Conservation (phyloP, 1,139 yeast genomes). For the Sugiyamaella pinicola region DNA sequence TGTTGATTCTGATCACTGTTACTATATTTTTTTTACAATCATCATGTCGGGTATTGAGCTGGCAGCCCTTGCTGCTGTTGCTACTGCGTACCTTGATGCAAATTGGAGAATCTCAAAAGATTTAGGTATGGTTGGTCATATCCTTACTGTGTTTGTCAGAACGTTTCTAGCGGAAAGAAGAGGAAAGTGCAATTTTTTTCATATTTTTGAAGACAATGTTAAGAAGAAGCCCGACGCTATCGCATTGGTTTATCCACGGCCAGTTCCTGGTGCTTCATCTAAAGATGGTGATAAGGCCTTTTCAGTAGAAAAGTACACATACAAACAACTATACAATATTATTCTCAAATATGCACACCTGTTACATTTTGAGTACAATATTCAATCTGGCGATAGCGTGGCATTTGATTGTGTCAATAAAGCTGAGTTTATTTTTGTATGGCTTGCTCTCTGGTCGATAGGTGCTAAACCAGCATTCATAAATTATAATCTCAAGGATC, state of each 20-base stretch:
- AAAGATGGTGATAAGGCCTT: conserved; percentile 54
- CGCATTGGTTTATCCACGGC: conserved; percentile 68
- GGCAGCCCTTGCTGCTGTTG: conserved; percentile 35
- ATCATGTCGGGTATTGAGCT: conserved; percentile 25
- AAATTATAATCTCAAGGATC: conserved; percentile 76
- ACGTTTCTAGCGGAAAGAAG: conserved; percentile 34
- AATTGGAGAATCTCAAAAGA: conserved; percentile 23
- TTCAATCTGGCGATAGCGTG: conserved; percentile 67
- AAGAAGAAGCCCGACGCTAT: conserved; percentile 52
- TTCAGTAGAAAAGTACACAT: conserved; percentile 64
- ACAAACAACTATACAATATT: conserved; percentile 64
- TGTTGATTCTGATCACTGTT: neutral
- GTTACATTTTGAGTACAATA: conserved; percentile 62
- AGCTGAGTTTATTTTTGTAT: conserved; percentile 74
- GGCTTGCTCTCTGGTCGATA: conserved; percentile 88
- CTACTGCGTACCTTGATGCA: conserved; percentile 41
- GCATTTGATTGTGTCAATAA: conserved; percentile 81
- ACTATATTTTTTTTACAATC: neutral
- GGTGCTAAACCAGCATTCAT: conserved; percentile 90
- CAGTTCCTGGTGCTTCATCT: conserved; percentile 37
- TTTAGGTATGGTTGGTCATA: conserved; percentile 14
- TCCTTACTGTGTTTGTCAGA: conserved; percentile 14
- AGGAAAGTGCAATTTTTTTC: conserved; percentile 67
- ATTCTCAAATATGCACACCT: conserved; percentile 67
- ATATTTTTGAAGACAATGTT: conserved; percentile 58